A percentile compares a stretch with the other conserved stretches of the same genome.
Evolutionary conservation across 371 early-diverging fungal genomes (phyloP).

Genomic region (Aphelidium insulamus): DNA sequence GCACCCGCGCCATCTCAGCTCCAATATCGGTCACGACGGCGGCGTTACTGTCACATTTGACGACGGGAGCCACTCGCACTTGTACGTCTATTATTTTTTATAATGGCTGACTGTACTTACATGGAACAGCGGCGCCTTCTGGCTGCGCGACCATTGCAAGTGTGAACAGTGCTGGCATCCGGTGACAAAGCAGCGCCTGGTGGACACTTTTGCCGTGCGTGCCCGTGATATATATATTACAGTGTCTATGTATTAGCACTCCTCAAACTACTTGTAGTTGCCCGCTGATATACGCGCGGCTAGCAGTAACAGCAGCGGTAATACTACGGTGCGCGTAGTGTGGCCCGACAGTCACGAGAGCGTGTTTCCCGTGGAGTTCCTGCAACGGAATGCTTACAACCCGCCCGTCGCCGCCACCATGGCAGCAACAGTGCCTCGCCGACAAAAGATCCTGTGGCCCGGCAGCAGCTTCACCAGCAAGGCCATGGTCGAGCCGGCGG

Average conservation of each 20-base stretch:
- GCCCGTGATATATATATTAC: neutral
- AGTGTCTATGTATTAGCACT: neutral
- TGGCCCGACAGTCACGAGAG: conserved; percentile 10
- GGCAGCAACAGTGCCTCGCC: neutral
- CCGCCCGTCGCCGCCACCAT: no score
- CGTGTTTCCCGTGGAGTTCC: conserved; percentile 1
- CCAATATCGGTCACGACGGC: no score
- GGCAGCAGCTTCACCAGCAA: conserved; percentile 8
- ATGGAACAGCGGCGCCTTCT: conserved; percentile 26
- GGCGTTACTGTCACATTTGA: no score
- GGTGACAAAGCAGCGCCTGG: conserved; percentile 49
- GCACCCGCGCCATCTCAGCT: no score
- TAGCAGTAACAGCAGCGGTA: neutral
- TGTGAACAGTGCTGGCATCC: conserved; percentile 57
- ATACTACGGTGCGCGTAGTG: conserved; percentile 4
- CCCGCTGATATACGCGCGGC: neutral
- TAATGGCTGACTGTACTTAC: no score
- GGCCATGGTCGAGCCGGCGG: conserved; percentile 16
- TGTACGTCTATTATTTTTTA: no score
- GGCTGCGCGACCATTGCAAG: conserved; percentile 72
- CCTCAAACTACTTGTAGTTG: conserved; percentile 13
- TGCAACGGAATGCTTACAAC: conserved; percentile 16
- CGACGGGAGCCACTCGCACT: no score
- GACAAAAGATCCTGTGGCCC: conserved; percentile 9
- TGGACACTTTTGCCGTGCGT: conserved; percentile 32